A percentile compares a stretch with the other conserved stretches of the same genome.
phyloP scores from a whole-genome alignment of 176 grass and related monocot species.

The Triticum aestivum region IWGSC_CS_RefSeq_v2.1 NC_057813.1:483871633-483872132 shows the following conservation, averaged over 20 bases:
- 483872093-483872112: background rate
- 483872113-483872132: slow-evolving; percentile 3
- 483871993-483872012: background rate
- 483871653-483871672: background rate
- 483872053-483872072: background rate
- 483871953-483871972: background rate
- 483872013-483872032: background rate
- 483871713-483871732: background rate
- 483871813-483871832: background rate
- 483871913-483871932: background rate
- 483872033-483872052: slow-evolving; percentile 19
- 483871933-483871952: background rate
- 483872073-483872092: background rate
- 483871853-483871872: background rate
- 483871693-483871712: background rate
- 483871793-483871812: background rate
- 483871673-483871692: slow-evolving; percentile 1
- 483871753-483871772: background rate
- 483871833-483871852: slow-evolving; percentile 12
- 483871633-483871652: background rate
- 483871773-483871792: background rate
- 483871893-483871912: background rate
- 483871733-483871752: background rate
- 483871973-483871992: background rate
- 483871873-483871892: background rate